These are phyloP conservation scores for Pythium dissotocum DNA, from an alignment of 352 stramenopile species.

Conservation along the genomic window DNA sequence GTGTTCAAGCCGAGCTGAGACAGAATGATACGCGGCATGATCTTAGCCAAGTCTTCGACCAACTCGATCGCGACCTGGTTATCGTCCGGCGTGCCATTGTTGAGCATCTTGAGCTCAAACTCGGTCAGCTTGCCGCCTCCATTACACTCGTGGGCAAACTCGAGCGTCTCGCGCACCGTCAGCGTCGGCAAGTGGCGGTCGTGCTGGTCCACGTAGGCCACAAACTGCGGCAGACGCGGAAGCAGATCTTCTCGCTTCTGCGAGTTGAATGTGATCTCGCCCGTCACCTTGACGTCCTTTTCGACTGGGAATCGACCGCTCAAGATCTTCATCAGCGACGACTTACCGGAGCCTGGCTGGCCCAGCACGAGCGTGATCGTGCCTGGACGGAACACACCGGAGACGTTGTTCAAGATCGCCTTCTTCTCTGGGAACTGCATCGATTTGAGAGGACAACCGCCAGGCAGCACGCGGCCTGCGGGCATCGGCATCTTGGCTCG, in stretches of 20 bases:
- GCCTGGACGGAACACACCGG: slow-evolving; percentile 30
- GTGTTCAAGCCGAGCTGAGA: slow-evolving; percentile 34
- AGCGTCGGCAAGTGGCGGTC: slow-evolving; percentile 83
- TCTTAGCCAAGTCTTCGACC: slow-evolving; percentile 12
- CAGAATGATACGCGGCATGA: slow-evolving; percentile 15
- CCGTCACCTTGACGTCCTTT: slow-evolving; percentile 25
- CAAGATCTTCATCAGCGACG: slow-evolving; percentile 34
- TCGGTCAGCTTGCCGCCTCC: slow-evolving; percentile 24
- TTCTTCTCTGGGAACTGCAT: slow-evolving; percentile 11
- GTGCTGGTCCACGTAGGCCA: slow-evolving; percentile 39
- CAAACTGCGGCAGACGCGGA: slow-evolving; percentile 32
- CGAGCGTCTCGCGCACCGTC: slow-evolving; percentile 90
- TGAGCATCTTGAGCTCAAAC: slow-evolving; percentile 35
- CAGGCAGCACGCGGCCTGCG: slow-evolving; percentile 8
- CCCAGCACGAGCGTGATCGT: slow-evolving; percentile 30
- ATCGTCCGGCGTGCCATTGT: slow-evolving; percentile 29
- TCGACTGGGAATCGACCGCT: slow-evolving; percentile 27
- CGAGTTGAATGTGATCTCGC: slow-evolving; percentile 35
- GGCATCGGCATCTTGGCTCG: slow-evolving; percentile 12
- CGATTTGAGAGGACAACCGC: neutral
- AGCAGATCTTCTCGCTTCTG: slow-evolving; percentile 17
- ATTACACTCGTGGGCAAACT: slow-evolving; percentile 85
- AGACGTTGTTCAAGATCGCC: slow-evolving; percentile 33
- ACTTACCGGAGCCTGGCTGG: slow-evolving; percentile 12
- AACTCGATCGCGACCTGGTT: slow-evolving; percentile 31